Percentiles rank a stretch among this genome's conserved stretches.
These are phyloP conservation scores for Boletus speciosus DNA, from an alignment of 768 basidiomycete genomes.

Conservation along the genomic window DNA sequence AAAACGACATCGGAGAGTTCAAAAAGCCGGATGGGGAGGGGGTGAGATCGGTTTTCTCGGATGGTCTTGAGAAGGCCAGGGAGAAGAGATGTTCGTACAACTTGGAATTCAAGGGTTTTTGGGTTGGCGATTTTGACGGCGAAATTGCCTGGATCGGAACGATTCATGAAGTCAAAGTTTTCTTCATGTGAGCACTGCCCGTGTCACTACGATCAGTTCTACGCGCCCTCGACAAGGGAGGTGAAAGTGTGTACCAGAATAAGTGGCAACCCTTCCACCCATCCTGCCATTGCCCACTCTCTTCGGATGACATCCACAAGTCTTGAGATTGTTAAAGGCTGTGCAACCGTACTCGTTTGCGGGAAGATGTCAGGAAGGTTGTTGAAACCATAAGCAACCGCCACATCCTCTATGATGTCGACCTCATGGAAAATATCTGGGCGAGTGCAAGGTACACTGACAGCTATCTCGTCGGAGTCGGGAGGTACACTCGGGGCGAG, in stretches of 20 bases:
- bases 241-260: constrained; percentile 61
- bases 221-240: neutral
- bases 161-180: constrained; percentile 93
- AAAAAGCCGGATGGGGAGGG: constrained; percentile 90
- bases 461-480: constrained; percentile 61
- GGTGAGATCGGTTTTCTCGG: constrained; percentile 91
- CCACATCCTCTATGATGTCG: constrained; percentile 97
- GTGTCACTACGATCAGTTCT: constrained; percentile 4
- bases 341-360: constrained; percentile 89
- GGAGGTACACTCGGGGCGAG: constrained; percentile 50
- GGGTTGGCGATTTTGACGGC: constrained; percentile 95
- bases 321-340: constrained; percentile 85
- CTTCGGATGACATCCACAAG: constrained; percentile 82
- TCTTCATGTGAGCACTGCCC: constrained; percentile 95
- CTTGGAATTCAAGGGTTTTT: constrained; percentile 96
- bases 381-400: constrained; percentile 97
- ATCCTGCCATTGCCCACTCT: constrained; percentile 94
- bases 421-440: constrained; percentile 98
- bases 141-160: constrained; percentile 70
- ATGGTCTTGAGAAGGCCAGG: constrained; percentile 96
- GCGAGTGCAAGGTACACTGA: constrained; percentile 88
- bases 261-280: constrained; percentile 92
- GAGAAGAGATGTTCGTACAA: constrained; percentile 92
- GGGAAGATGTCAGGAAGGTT: constrained; percentile 93
- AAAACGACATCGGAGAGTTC: constrained; percentile 92